Base-by-base conservation (phyloP, 768 basidiomycete species). In the Albatrellus ellisii region DNA sequence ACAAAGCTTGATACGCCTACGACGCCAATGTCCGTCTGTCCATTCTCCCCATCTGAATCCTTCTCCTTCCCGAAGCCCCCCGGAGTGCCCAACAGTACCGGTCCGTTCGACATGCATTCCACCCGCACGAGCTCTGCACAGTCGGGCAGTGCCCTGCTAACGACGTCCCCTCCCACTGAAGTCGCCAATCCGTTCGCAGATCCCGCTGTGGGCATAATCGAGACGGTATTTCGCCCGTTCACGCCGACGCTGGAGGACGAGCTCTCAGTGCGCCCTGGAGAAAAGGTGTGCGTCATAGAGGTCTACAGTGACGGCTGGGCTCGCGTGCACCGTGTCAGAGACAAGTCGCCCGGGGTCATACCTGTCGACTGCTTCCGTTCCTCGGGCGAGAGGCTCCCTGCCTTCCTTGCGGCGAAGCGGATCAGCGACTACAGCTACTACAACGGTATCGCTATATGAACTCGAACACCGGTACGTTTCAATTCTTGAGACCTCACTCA, bases 281-380 rank as follows among this genome's bases (percentile, higher is more conserved):
- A 83, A 37, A 49, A 51, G 4, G 72, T 83, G 9, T 69, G 59
- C 51, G 57, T 84, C 24, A 4, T 77, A 9, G 59, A 62, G 37
- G 51, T 70, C 18, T 85, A 75, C 52, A 74, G 79, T 44, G 82
- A 84, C 49, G 82, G 80, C 1, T 85, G 82, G 82, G 72, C 72
- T 5, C 57, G 71, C 46, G 72, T 79, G 27, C 70, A 79, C 60
- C 72, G 65, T 24, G 52, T 26, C 8, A 34, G 46, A 26, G 42
- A 27, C 9, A 45, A 44, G n/a, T 4, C 41, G 27, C n/a, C 5
- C 4, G 81, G 80, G 0, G 54, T 83, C 40, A 78, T 84, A 35
- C 81, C 81, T 4, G 60, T 82, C n/a, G 76, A 80, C 49, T 83
- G 79, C 54, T 63, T 83, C 54, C 63, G 77, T 22, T 62, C 64